Conservation (phyloP, 148 eudicot species). For the Persicaria maculosa region DNA sequence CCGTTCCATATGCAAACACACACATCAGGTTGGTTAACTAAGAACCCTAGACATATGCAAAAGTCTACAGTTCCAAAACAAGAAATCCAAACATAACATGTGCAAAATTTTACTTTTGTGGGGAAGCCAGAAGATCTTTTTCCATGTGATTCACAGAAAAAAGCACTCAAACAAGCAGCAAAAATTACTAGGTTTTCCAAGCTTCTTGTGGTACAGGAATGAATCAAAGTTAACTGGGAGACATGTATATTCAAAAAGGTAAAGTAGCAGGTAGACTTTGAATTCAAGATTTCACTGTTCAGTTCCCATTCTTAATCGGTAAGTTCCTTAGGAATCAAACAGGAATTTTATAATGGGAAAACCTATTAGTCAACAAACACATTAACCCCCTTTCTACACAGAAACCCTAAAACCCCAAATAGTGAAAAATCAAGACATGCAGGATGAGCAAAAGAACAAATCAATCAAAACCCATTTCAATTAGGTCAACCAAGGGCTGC, state of each 20-base stretch:
- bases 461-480: slow-evolving; percentile 3
- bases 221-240: neutral
- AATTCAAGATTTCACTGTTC: neutral
- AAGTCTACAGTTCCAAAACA: neutral
- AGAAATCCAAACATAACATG: slow-evolving; percentile 9
- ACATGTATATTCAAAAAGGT: slow-evolving; percentile 7
- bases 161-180: neutral
- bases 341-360: neutral
- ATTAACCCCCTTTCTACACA: neutral
- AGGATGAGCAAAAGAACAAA: neutral
- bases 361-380: neutral
- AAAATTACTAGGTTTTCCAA: neutral
- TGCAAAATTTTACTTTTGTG: slow-evolving; percentile 3
- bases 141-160: neutral
- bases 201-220: slow-evolving; percentile 3
- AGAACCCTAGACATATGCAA: slow-evolving; percentile 2
- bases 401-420: neutral
- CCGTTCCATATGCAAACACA: neutral
- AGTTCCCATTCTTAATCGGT: neutral
- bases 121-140: neutral
- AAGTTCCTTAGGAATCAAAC: neutral
- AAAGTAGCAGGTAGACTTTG: neutral
- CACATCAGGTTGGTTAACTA: neutral
- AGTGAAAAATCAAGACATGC: slow-evolving; percentile 9
- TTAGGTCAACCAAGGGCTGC: slow-evolving; percentile 1